Base-by-base conservation (phyloP, 257 asterid species). In the Mitragyna speciosa region DNA sequence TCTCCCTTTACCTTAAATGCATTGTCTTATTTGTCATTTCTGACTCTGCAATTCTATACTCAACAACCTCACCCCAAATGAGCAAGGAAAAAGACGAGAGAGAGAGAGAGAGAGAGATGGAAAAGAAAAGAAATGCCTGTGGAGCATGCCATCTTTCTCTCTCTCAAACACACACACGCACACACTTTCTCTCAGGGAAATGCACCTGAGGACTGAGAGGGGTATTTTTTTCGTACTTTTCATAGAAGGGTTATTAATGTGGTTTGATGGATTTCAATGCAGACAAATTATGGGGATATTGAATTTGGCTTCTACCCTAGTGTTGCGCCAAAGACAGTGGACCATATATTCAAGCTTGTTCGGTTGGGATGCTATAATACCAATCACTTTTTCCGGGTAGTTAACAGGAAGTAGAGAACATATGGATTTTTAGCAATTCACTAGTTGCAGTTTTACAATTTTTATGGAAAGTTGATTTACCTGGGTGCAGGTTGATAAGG, bases 341-440 rank as follows among this genome's bases (percentile, higher is more conserved):
- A 89, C 20, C 99, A 92, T 83, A 92, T 96, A 78, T 96, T 94
- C 93, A 96, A 90, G 89, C 98, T 96, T 68, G 97, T 94, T 66
- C 89, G 94, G 8, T 76, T 96, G 88, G 99, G 99, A 82, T 73
- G 97, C 87, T 94, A 89, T 77, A 96, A 94, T 83, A 94, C 94
- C 85, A 94, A 94, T 82, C 99, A 96, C 89, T 92, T 96, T 83
- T 96, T 94, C 83, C 90, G 97, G 95, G 99, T 96, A 91, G 61
- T 54, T 63, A 16, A 31, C 26, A 5, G n/a, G 70, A 48, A 78
- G 67, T 74, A 63, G 82, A 52, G 67, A 28, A 17, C 4, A 41
- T 45, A n/a, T 54, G 43, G 41, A n/a, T 78, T 75, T 65, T 75
- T 75, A 43, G 39, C 43, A 49, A 47, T 8, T 12, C 52, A 26